phyloP scores from a whole-genome alignment of 208 protist genomes.

The Angomonas ambiguus region DNA sequence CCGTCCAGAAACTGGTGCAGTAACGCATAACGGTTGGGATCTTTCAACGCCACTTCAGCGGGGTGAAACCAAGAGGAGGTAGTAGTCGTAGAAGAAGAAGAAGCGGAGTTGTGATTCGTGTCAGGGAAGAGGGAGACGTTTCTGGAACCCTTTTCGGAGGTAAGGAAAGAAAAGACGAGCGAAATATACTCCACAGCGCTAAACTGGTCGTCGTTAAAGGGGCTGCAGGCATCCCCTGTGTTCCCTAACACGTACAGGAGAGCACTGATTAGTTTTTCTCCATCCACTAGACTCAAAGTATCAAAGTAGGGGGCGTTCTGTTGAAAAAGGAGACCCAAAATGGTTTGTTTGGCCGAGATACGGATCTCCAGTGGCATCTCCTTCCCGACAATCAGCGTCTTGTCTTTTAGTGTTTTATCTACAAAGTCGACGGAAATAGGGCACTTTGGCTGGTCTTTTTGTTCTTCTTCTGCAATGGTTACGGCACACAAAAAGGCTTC shows the following conservation, averaged over 20 bases:
- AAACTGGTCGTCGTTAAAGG: background rate
- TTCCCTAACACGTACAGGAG: background rate
- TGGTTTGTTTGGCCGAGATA: constrained; percentile 19
- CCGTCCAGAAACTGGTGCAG: background rate
- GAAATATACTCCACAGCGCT: background rate
- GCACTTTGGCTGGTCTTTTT: background rate
- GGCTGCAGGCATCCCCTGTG: background rate
- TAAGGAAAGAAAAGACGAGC: background rate
- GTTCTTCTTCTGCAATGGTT: constrained; percentile 11
- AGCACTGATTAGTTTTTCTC: background rate
- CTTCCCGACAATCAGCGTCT: constrained; percentile 20
- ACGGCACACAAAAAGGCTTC: constrained; percentile 54
- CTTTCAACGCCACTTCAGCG: background rate
- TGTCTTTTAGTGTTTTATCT: constrained; percentile 31
- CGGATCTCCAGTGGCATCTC: constrained; percentile 28
- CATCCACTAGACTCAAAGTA: background rate
- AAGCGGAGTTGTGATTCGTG: no score
- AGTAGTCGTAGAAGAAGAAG: no score
- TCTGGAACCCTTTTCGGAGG: background rate
- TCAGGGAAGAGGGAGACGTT: background rate
- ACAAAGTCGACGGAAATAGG: constrained; percentile 13
- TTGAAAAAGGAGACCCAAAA: constrained; percentile 17
- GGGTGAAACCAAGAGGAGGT: background rate
- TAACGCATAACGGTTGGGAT: background rate
- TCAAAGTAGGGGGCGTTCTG: background rate